phyloP scores from a whole-genome alignment of 1,139 yeast genomes.

The Nakaseomyces kungkrabaensis region DNA sequence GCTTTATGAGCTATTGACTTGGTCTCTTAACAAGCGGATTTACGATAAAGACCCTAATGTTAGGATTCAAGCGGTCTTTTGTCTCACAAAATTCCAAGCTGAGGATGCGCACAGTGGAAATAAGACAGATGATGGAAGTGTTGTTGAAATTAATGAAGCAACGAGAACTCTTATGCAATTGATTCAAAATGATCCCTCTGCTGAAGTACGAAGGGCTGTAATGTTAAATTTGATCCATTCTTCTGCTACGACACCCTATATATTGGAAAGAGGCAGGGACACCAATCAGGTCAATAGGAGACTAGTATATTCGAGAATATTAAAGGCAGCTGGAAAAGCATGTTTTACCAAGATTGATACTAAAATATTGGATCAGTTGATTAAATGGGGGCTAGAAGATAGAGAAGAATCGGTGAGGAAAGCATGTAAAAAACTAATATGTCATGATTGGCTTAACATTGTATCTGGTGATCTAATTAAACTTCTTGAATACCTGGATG shows the following conservation, averaged over 20 bases:
- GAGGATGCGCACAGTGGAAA: constrained; percentile 25
- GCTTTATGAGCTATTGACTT: constrained; percentile 52
- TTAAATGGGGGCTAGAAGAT: constrained; percentile 81
- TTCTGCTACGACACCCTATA: constrained; percentile 37
- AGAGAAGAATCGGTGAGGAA: constrained; percentile 63
- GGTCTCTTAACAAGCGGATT: constrained; percentile 53
- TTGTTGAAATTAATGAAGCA: constrained; percentile 36
- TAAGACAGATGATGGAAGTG: constrained; percentile 31
- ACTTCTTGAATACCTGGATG: constrained; percentile 60
- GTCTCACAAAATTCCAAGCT: constrained; percentile 70
- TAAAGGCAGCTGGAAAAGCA: constrained; percentile 55
- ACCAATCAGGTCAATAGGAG: constrained; percentile 61
- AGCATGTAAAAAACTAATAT: constrained; percentile 66
- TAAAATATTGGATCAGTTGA: constrained; percentile 52
- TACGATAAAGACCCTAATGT: constrained; percentile 74
- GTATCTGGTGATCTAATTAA: constrained; percentile 64
- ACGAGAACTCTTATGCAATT: constrained; percentile 44
- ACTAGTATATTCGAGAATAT: constrained; percentile 56
- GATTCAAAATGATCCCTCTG: constrained; percentile 67
- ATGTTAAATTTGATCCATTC: constrained; percentile 57
- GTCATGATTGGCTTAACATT: constrained; percentile 60
- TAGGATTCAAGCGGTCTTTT: constrained; percentile 73
- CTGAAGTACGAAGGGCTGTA: constrained; percentile 87
- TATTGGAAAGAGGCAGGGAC: constrained; percentile 80
- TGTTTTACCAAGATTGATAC: constrained; percentile 47